Evolutionary conservation across 1,139 yeast species (phyloP).

Genomic region (Candida tropicalis): DNA sequence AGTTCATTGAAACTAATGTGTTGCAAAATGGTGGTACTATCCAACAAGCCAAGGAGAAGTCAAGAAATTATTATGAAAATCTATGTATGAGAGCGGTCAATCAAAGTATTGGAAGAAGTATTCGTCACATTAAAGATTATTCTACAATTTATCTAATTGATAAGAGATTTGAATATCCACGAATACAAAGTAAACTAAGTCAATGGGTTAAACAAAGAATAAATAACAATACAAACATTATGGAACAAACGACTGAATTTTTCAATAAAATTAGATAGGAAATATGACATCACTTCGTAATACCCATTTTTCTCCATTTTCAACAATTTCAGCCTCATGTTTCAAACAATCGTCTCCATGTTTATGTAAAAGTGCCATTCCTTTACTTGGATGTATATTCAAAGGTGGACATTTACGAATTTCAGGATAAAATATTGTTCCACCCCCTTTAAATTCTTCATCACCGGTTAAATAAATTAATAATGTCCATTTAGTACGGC

Average conservation of each 20-base stretch:
- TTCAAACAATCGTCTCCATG: constrained; percentile 68
- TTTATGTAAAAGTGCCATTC: constrained; percentile 64
- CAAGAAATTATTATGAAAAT: constrained; percentile 74
- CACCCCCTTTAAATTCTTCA: constrained; percentile 62
- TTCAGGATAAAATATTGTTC: constrained; percentile 56
- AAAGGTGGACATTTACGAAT: constrained; percentile 23
- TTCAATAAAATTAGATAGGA: constrained; percentile 10
- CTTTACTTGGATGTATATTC: constrained; percentile 53
- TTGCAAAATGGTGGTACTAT: constrained; percentile 42
- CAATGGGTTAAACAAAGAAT: constrained; percentile 68
- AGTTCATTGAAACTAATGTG: constrained; percentile 58
- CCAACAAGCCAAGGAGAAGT: constrained; percentile 45
- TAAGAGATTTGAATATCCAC: constrained; percentile 50
- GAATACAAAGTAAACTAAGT: constrained; percentile 67
- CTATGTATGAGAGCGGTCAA: constrained; percentile 91
- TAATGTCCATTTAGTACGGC: constrained; percentile 61
- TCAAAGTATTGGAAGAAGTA: constrained; percentile 92
- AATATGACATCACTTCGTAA: constrained; percentile 61
- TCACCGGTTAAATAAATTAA: constrained; percentile 61
- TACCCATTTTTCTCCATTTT: constrained; percentile 63
- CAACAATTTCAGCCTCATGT: constrained; percentile 62
- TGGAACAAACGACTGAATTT: constrained; percentile 2
- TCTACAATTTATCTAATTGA: constrained; percentile 77
- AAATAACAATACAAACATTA: not conserved
- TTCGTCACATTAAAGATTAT: constrained; percentile 81